phyloP scores from a whole-genome alignment of 495 filamentous ascomycete genomes.

The Cairneyella variabilis region DNA sequence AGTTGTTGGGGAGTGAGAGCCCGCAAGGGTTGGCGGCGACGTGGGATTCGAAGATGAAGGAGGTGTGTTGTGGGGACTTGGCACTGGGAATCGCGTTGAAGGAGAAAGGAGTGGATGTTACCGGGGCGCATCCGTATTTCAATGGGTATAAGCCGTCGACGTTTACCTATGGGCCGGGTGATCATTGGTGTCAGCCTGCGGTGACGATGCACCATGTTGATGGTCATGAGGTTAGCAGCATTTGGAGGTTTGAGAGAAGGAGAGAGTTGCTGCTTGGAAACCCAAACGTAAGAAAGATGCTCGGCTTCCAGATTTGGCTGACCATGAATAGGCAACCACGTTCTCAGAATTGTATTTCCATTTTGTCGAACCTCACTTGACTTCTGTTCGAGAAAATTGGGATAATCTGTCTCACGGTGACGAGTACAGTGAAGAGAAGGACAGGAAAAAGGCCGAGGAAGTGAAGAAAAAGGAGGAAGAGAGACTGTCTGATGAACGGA shows the following conservation, averaged over 20 bases:
- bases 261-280: conserved; percentile 10
- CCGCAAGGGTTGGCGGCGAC: conserved; percentile 29
- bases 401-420: conserved; percentile 13
- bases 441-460: neutral
- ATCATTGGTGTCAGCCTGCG: conserved; percentile 58
- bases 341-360: conserved; percentile 17
- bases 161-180: conserved; percentile 42
- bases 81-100: conserved; percentile 56
- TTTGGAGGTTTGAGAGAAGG: conserved; percentile 48
- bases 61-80: conserved; percentile 67
- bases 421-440: neutral
- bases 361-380: conserved; percentile 16
- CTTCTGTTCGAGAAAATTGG: conserved; percentile 1
- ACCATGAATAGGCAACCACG: neutral
- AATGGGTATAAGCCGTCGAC: conserved; percentile 51
- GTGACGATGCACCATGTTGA: conserved; percentile 60
- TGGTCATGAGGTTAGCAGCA: conserved; percentile 44
- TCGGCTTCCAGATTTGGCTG: neutral
- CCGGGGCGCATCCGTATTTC: conserved; percentile 49
- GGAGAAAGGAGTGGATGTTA: conserved; percentile 47
- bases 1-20: conserved; percentile 29
- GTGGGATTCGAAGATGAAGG: conserved; percentile 49
- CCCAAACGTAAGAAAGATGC: conserved; percentile 1
- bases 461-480: neutral
- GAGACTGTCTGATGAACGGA: neutral